Evolutionary conservation across 148 eudicot genomes (phyloP).

Genomic region (Fagopyrum esculentum): DNA sequence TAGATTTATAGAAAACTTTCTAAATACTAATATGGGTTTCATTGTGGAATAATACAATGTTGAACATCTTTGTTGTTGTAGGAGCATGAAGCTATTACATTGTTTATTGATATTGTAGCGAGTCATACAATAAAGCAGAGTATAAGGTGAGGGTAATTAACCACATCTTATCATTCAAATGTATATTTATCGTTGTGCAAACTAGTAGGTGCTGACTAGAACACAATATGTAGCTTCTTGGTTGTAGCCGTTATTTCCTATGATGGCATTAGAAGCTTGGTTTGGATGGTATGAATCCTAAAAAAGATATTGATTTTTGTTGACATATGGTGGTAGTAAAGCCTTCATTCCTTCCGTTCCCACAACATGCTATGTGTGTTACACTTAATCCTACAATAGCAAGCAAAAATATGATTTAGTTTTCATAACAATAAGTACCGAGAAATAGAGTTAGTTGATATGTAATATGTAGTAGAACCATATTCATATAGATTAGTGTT

Average conservation of each 20-base stretch:
- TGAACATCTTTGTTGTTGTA: no score
- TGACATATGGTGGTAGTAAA: conserved; percentile 29
- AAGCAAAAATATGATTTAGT: conserved; percentile 12
- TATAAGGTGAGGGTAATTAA: not conserved
- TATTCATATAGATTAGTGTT: not conserved
- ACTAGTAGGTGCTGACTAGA: conserved; percentile 33
- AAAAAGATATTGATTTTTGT: conserved; percentile 29
- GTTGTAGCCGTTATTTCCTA: conserved; percentile 31
- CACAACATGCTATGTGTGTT: conserved; percentile 33
- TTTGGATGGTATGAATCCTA: conserved; percentile 50
- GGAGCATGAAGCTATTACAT: no score
- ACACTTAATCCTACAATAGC: conserved; percentile 28
- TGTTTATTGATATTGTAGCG: not conserved
- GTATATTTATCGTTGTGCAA: conserved; percentile 22
- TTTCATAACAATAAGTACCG: not conserved
- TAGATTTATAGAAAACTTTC: no score
- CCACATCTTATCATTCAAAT: not conserved
- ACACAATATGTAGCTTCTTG: conserved; percentile 34
- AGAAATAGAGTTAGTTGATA: not conserved
- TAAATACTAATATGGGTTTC: no score
- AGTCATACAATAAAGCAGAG: not conserved
- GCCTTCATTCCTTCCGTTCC: conserved; percentile 46
- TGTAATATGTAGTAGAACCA: conserved; percentile 20
- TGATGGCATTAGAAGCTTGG: conserved; percentile 38
- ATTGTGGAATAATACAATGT: no score